Base-by-base conservation (phyloP, 2,329 filamentous ascomycete genomes). In the Ophiostoma triangulosporum region DNA sequence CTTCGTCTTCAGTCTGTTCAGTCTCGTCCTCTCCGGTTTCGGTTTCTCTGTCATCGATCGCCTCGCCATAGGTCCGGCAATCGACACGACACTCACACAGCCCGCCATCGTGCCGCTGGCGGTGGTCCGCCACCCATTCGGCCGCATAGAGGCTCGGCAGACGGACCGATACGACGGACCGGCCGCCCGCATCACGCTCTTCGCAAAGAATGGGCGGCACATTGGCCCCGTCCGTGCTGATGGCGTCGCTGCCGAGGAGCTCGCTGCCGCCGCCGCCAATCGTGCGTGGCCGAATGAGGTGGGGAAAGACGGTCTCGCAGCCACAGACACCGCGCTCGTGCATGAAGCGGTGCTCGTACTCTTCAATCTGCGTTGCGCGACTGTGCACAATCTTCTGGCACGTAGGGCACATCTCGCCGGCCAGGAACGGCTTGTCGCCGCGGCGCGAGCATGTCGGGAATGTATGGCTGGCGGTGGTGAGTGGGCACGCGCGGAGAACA, bases 281-380 rank as follows among this genome's bases (percentile, higher is more conserved):
- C 0, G 67, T 55, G 1, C 66, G 64, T 1, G 70, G 69, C 20
- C 62, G 61, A 51, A 64, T 59, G 1, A 68, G 59, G 17, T 64
- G 61, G 0, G 69, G 70, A 53, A 72, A 73, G 1, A 58, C 32
- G 1, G 68, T 64, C 0, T 62, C 58, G 50, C 70, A 73, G 24
- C 59, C 59, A 54, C 70, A 73, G 6, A 61, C 68, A 3, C 69
- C 70, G n/a, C 69, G 67, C 59, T 68, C 67, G 60, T 73, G 70
- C 60, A 71, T 68, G 63, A 66, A 73, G 12, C 66, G 66, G 58
- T 72, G 70, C 63, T 72, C 69, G 55, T 62, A 63, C 59, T 71
- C 69, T 5, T 65, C 59, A 48, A 72, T 68, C 52, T 71, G 62
- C 0, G 69, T 64, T 53, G 62, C 67, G 17, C 70, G 66, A 27